These are phyloP conservation scores for Ammopiptanthus mongolicus DNA, from an alignment of 306 rosid species.

Conservation along the genomic window DNA sequence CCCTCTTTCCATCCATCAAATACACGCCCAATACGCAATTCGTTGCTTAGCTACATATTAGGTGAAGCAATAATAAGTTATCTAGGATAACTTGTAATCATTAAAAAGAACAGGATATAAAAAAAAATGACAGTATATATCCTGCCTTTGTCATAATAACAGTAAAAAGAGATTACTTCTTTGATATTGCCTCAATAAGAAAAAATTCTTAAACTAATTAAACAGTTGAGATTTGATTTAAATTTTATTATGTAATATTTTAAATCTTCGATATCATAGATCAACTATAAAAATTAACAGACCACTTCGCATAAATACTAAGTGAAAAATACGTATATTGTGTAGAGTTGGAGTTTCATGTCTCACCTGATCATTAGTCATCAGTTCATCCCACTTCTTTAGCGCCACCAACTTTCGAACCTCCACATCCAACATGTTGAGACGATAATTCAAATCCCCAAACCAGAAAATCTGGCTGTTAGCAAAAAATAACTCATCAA, in stretches of 20 bases:
- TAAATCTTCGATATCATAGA: not conserved
- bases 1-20: conserved; percentile 98
- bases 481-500: conserved; percentile 25
- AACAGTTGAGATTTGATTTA: no score
- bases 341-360: not conserved
- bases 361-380: conserved; percentile 77
- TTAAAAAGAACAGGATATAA: not conserved
- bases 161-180: not conserved
- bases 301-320: not conserved
- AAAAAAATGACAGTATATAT: not conserved
- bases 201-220: no score
- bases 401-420: conserved; percentile 57
- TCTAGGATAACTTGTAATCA: not conserved
- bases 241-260: no score
- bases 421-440: conserved; percentile 59
- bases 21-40: conserved; percentile 63
- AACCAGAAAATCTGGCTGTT: conserved; percentile 94
- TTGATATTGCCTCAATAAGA: not conserved
- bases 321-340: not conserved
- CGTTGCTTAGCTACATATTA: conserved; percentile 63
- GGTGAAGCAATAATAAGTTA: not conserved
- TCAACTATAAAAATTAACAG: not conserved
- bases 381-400: conserved; percentile 73
- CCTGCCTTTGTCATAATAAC: not conserved
- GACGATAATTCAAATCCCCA: conserved; percentile 92